A percentile compares a stretch with the other conserved stretches of the same genome.
These are phyloP conservation scores for Cordyceps fumosorosea DNA, from an alignment of 2,329 filamentous ascomycete genomes.

Conservation along the genomic window DNA sequence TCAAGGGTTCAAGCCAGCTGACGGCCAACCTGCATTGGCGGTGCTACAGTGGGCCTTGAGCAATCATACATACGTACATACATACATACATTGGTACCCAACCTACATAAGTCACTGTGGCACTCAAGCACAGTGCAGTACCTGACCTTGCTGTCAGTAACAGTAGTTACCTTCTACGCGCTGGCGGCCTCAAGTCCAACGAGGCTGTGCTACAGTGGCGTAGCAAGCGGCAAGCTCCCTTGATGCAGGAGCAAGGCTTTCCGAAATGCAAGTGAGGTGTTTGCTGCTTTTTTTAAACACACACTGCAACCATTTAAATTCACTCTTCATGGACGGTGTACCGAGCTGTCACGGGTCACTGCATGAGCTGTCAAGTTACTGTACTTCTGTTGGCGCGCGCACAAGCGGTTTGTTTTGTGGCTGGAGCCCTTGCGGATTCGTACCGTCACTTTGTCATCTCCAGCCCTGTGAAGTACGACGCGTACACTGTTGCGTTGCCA, in stretches of 20 bases:
- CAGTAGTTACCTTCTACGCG: background rate
- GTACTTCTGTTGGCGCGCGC: background rate
- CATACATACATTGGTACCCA: too few relatives aligned
- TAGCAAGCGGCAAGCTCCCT: background rate
- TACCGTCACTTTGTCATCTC: background rate
- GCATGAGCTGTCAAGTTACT: background rate
- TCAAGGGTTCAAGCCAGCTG: background rate
- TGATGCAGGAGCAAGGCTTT: background rate
- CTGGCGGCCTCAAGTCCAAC: background rate
- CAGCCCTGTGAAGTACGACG: background rate
- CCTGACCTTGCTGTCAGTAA: background rate
- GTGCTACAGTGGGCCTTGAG: background rate
- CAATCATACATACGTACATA: too few relatives aligned
- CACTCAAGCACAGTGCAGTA: background rate
- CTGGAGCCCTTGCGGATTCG: background rate
- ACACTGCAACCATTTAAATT: background rate
- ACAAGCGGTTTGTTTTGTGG: background rate
- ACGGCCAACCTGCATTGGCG: background rate
- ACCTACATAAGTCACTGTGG: background rate
- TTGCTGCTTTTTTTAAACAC: background rate
- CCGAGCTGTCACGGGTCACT: background rate
- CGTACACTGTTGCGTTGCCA: slow-evolving; percentile 1
- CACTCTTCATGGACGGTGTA: background rate
- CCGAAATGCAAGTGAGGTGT: background rate
- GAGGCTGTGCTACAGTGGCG: slow-evolving; percentile 5